These are phyloP conservation scores for Lasiodiplodia sp. DNA, from an alignment of 2,329 filamentous ascomycete species.

Conservation along the genomic window DNA sequence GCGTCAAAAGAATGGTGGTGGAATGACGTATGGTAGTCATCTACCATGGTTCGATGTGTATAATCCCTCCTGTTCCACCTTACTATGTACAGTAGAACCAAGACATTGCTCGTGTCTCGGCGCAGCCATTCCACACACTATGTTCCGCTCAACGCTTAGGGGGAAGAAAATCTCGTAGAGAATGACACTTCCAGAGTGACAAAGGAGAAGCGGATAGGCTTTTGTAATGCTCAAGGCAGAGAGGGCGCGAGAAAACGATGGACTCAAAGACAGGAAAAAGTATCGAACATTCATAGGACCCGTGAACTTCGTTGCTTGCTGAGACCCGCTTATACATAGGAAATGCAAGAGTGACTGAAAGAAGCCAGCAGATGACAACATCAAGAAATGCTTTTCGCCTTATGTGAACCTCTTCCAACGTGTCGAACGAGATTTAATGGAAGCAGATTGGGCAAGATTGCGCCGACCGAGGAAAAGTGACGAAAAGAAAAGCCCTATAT, in stretches of 20 bases:
- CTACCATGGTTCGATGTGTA: neutral
- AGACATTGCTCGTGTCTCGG: neutral
- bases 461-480: neutral
- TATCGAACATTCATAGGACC: conserved; percentile 7
- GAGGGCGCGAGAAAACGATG: neutral
- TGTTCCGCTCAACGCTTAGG: neutral
- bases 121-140: neutral
- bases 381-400: neutral
- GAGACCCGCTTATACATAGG: neutral
- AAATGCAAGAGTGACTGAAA: neutral
- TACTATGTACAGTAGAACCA: neutral
- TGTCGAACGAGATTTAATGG: neutral
- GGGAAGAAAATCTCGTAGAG: neutral
- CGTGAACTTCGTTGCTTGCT: conserved; percentile 14
- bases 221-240: neutral
- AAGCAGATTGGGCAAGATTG: conserved; percentile 8
- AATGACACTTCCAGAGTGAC: neutral
- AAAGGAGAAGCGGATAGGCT: neutral
- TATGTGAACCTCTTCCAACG: conserved; percentile 1
- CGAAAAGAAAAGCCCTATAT: conserved; percentile 17
- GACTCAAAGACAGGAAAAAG: neutral
- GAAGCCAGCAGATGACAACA: neutral
- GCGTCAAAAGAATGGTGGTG: too few relatives aligned
- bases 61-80: conserved; percentile 2
- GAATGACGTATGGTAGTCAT: neutral